phyloP scores from a whole-genome alignment of 768 basidiomycete genomes.

The Saitozyma podzolica region DNA sequence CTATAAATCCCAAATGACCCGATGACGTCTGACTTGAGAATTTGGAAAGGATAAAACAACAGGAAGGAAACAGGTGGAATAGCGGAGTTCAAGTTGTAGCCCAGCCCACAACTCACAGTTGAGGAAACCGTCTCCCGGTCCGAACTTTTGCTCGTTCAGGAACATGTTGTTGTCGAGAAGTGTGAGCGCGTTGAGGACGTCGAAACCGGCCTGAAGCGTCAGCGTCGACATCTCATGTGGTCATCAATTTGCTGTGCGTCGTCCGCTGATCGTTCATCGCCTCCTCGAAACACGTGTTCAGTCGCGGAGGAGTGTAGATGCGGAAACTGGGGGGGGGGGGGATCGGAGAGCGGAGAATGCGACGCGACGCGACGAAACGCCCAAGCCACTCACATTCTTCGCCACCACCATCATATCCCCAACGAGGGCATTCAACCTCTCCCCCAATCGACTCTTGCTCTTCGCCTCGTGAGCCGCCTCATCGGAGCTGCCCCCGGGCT shows the following conservation, averaged over 20 bases:
- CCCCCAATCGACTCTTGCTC: slow-evolving; percentile 65
- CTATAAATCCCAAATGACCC: neutral
- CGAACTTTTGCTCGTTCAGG: slow-evolving; percentile 87
- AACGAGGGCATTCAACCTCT: slow-evolving; percentile 69
- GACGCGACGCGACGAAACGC: neutral
- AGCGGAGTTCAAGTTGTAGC: neutral
- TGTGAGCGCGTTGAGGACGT: slow-evolving; percentile 94
- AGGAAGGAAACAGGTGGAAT: neutral
- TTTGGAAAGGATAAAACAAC: slow-evolving; percentile 7
- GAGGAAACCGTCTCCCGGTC: slow-evolving; percentile 84
- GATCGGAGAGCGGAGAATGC: neutral
- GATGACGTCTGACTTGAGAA: slow-evolving; percentile 12
- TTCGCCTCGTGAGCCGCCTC: slow-evolving; percentile 57
- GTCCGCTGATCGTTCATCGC: too few species aligned
- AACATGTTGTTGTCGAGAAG: slow-evolving; percentile 89
- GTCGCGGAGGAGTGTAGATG: too few species aligned
- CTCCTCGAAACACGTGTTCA: too few species aligned
- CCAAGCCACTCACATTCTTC: slow-evolving; percentile 56
- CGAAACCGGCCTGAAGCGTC: slow-evolving; percentile 68
- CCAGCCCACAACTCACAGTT: neutral
- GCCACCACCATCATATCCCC: slow-evolving; percentile 80
- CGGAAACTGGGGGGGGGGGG: too few species aligned
- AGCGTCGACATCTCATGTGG: neutral
- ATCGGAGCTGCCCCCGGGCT: slow-evolving; percentile 48
- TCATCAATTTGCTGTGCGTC: too few species aligned